Evolutionary conservation across 495 filamentous ascomycete species (phyloP).

Genomic region (Penicillium flavigenum): DNA sequence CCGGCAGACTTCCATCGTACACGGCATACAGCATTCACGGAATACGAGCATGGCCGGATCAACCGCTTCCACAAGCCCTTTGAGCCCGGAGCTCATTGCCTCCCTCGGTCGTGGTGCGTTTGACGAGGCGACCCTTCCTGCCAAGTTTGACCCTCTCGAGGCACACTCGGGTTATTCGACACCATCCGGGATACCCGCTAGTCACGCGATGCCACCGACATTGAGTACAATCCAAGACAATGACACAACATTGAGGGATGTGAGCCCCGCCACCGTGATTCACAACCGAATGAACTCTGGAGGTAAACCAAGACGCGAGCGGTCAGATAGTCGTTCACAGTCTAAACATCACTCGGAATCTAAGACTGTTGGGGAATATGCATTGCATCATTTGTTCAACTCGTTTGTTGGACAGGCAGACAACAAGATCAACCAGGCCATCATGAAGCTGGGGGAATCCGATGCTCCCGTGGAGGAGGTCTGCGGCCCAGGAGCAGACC

Average conservation of each 20-base stretch:
- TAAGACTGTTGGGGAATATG: slow-evolving; percentile 94
- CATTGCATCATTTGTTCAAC: slow-evolving; percentile 92
- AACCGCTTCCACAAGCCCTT: slow-evolving; percentile 68
- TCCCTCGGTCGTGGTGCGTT: slow-evolving; percentile 52
- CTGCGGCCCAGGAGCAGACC: slow-evolving; percentile 85
- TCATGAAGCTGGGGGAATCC: slow-evolving; percentile 67
- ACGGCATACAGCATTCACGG: slow-evolving; percentile 90
- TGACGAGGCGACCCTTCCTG: slow-evolving; percentile 26
- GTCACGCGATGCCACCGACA: slow-evolving; percentile 29
- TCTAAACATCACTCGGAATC: slow-evolving; percentile 74
- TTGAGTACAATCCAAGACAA: slow-evolving; percentile 46
- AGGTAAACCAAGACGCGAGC: slow-evolving; percentile 64
- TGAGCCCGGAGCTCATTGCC: slow-evolving; percentile 80
- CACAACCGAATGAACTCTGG: slow-evolving; percentile 52
- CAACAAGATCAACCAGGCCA: slow-evolving; percentile 84
- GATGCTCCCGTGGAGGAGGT: slow-evolving; percentile 82
- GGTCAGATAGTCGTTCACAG: slow-evolving; percentile 77
- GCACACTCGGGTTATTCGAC: slow-evolving; percentile 27
- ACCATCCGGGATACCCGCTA: slow-evolving; percentile 23
- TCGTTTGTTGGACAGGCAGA: slow-evolving; percentile 83
- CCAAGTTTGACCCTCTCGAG: slow-evolving; percentile 37
- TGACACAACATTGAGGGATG: slow-evolving; percentile 27
- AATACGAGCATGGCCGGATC: slow-evolving; percentile 70
- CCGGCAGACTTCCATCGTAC: slow-evolving; percentile 90
- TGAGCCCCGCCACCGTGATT: slow-evolving; percentile 26